phyloP scores from a whole-genome alignment of 169 alveolate genomes.

The Babesia caballi region DNA sequence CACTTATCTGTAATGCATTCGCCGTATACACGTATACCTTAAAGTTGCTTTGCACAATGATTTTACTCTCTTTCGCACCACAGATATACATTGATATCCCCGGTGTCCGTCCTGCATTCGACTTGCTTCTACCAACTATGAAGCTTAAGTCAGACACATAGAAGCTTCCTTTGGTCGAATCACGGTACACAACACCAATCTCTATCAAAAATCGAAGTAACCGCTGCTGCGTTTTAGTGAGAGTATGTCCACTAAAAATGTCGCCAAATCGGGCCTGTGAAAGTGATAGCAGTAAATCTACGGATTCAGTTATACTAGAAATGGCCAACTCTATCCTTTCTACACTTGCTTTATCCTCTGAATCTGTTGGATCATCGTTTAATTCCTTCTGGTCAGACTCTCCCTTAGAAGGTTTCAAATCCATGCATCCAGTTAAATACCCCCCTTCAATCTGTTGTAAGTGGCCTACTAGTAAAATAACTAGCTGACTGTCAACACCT shows the following conservation, averaged over 20 bases:
- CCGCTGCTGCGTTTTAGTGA: slow-evolving; percentile 77
- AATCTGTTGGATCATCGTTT: background rate
- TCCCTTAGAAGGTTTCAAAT: background rate
- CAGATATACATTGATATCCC: slow-evolving; percentile 18
- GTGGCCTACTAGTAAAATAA: slow-evolving; percentile 74
- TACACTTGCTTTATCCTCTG: slow-evolving; percentile 25
- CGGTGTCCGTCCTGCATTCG: background rate
- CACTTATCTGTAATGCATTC: slow-evolving; percentile 79
- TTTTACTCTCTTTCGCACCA: slow-evolving; percentile 46
- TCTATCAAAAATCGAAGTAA: slow-evolving; percentile 70
- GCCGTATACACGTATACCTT: slow-evolving; percentile 87
- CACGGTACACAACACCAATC: slow-evolving; percentile 70
- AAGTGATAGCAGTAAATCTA: slow-evolving; percentile 68
- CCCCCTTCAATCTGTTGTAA: slow-evolving; percentile 71
- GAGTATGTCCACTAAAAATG: slow-evolving; percentile 52
- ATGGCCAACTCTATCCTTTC: slow-evolving; percentile 51
- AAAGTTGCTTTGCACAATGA: slow-evolving; percentile 86
- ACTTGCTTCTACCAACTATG: slow-evolving; percentile 29
- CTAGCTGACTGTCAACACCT: slow-evolving; percentile 74
- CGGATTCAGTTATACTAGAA: slow-evolving; percentile 62
- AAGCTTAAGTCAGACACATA: slow-evolving; percentile 63
- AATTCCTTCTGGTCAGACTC: background rate
- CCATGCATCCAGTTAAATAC: background rate
- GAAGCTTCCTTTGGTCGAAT: slow-evolving; percentile 42
- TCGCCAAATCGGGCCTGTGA: slow-evolving; percentile 77